Evolutionary conservation across 2,329 filamentous ascomycete species (phyloP), one percentile per base, ranked within the genome.

Genomic region (Sporothrix protearum): DNA sequence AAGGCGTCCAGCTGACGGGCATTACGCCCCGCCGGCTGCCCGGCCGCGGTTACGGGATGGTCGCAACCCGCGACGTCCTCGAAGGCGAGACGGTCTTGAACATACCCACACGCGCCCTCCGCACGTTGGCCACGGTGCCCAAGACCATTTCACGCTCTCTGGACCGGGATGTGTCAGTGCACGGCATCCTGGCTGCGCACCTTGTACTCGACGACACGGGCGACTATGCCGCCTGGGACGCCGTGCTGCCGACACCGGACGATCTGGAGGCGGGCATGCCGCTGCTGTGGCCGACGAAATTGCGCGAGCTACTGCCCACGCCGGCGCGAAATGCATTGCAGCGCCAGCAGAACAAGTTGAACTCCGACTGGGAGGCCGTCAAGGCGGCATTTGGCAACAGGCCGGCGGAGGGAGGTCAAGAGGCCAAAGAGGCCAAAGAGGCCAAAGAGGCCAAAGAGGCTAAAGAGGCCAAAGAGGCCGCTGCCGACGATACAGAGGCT

Each of bases 1-100:
- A 88, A 71, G 92, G 91, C 16, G 86, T 96, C 36, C 80, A 85
- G 47, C 86, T 93, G 75, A 85, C 90, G 76, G 89, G 89, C 36
- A 88, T 96, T 64, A 83, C 83, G 2, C 89, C 93, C 5, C 85
- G 88, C 53, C 83, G 83, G 51, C 89, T 97, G 19, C 87, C 89
- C 6, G 91, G 89, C 1, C 86, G 91, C 70, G 94, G 94, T 36
- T 86, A 96, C 69, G 94, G 94, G 63, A 89, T 97, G 71, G 85
- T 94, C 68, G 91, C 93, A 5, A 89, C 87, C 14, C 85, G 86
- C 36, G 81, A 85, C 16, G 85, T 96, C 73, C 82, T 91, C 81
- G 92, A 92, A 81, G 77, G 77, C 64, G 70, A 71, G 42, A 80
- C 82, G 8, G 80, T 96, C 68, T 84, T 95, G 6, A 84, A 85